Base-by-base conservation (phyloP, 352 stramenopile species). In the Pythium periplocum region DNA sequence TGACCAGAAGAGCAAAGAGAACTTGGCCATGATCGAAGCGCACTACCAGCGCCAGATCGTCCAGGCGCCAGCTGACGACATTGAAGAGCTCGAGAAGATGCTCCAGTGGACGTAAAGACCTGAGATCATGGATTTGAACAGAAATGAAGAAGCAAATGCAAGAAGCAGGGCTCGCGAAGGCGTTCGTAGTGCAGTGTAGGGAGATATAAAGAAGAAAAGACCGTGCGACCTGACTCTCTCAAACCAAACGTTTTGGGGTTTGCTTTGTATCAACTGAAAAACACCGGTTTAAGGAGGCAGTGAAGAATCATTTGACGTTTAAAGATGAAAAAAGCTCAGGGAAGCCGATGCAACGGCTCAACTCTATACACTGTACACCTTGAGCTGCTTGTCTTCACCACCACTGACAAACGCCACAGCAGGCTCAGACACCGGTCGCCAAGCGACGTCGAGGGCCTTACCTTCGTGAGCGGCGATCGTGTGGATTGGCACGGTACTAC, bases 61-160 rank as follows among this genome's bases (percentile, higher is more conserved):
- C 0, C 65, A 90, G 57, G 83, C 81, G 35, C 83, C 83, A 8
- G 77, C 79, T 40, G 73, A 94, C 52, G 83, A 94, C 65, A 87
- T 94, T 54, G 83, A 94, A 63, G 69, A 73, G 55, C 78, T 94
- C 12, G 81, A 94, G 63, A 92, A 94, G 66, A 61, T 94, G 63
- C 63, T 94, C 45, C 63, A 81, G 45, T 92, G 81, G 83, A 72
- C 72, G 42, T 92, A 89, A 60, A 71, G 62, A 58, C 39, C 17
- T 7, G 35, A 33, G 6, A 6, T 54, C 17, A 6, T 56, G 42
- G 35, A 9, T 42, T 12, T 42, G 38, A 8, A 42, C 7, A 8
- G 7, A 8, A 8, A 12, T 12, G 38, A 42, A 42, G 38, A 42
- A 42, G 38, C 7, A 42, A 42, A 42, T 26, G 17, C 17, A 26